These are phyloP conservation scores for Durotheca rogersii DNA, from an alignment of 495 filamentous ascomycete species.

Conservation along the genomic window DNA sequence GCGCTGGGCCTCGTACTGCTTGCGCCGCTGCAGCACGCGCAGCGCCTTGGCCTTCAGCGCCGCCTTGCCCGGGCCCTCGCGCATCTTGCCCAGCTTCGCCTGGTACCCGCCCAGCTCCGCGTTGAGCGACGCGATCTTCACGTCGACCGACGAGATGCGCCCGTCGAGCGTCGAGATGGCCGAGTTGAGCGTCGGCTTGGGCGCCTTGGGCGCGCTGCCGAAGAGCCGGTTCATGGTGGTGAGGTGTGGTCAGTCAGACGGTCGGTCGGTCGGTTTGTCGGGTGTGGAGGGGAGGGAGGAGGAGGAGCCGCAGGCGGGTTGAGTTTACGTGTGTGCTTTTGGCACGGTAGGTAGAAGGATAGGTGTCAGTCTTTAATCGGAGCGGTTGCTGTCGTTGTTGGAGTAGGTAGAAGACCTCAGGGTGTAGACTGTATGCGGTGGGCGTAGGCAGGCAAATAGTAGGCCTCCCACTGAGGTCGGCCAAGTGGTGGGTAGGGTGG, in stretches of 20 bases:
- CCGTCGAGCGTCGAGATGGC: conserved; percentile 90
- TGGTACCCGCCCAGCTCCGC: conserved; percentile 89
- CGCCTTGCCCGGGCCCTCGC: conserved; percentile 91
- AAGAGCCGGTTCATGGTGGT: conserved; percentile 89
- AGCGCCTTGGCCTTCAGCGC: conserved; percentile 93
- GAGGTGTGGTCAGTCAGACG: background rate
- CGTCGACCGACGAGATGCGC: conserved; percentile 86
- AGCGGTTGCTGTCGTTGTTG: too few species aligned
- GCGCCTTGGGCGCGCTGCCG: conserved; percentile 78
- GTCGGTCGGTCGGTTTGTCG: too few species aligned
- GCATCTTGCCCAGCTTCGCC: conserved; percentile 85
- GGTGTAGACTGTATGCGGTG: too few species aligned
- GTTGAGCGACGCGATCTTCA: conserved; percentile 90
- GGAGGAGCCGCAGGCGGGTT: too few species aligned
- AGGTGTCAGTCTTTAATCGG: too few species aligned
- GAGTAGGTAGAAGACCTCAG: too few species aligned
- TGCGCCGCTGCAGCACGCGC: conserved; percentile 93
- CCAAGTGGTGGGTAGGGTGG: too few species aligned
- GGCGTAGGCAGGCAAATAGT: too few species aligned
- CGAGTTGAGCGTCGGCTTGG: conserved; percentile 84
- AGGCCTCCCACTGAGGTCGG: too few species aligned
- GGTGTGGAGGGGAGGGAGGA: background rate
- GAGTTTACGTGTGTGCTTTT: too few species aligned
- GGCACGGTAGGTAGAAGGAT: background rate
- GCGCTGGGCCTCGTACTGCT: conserved; percentile 90